Evolutionary conservation across 2,329 filamentous ascomycete genomes (phyloP), one percentile per base, ranked within the genome.

Genomic region (Phyllosticta ampelicida): DNA sequence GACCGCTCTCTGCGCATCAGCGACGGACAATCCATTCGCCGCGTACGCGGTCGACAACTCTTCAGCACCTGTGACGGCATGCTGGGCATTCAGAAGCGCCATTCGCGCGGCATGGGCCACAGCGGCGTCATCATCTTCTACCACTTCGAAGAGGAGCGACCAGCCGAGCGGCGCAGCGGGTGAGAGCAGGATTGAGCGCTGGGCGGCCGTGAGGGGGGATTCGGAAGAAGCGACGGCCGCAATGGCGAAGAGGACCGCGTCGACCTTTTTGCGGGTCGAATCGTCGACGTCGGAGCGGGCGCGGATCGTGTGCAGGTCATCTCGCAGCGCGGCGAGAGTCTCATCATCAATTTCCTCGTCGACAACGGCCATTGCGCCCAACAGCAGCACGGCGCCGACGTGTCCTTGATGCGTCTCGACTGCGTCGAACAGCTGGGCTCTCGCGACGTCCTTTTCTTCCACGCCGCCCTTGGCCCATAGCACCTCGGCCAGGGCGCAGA

Each of bases 381-480:
- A 78, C 3, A 97, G 79, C 0, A 90, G 80, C 1, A 95, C 83
- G 0, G 90, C 86, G 62, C 86, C 86, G 1, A 95, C 81, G 63
- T 97, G 90, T 1, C 85, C 81, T 0, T 89, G 83, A 54, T 87
- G 75, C 54, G 77, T 80, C 65, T 91, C 89, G 11, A 96, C 85
- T 36, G 87, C 85, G 13, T 85, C 85, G 66, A 96, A 92, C 0
- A 99, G 79, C 62, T 89, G 82, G 55, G 87, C 84, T 3, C 90
- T 82, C 16, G 92, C 91, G 61, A 87, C 84, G 54, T 86, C 83
- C 52, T 86, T 83, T 58, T 91, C 87, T 0, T 85, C 79, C 6
- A 86, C 82, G 0, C 85, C 84, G 9, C 89, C 90, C 63, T 89
- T 90, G 0, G 91, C 91, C 92, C 94, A 99, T 0, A 97, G 79